Percentiles rank a stretch among this genome's conserved stretches.
Conservation (phyloP, 108 stramenopile species). For the Asterionellopsis glacialis region DNA sequence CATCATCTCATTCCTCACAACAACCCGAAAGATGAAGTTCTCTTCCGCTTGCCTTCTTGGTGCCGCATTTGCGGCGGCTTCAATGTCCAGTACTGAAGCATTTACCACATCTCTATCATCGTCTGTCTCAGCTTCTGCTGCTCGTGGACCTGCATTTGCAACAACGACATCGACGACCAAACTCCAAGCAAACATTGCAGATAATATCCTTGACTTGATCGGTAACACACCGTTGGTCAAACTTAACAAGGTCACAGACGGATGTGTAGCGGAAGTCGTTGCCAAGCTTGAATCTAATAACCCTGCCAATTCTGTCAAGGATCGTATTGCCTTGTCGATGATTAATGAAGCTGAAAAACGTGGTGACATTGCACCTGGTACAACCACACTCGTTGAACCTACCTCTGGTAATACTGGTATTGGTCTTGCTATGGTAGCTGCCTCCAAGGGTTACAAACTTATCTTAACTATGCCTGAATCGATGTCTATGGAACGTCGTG, state of each 20-base stretch:
- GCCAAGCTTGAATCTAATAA: constrained; percentile 82
- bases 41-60: too few species aligned
- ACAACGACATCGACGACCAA: neutral
- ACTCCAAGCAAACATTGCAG: constrained; percentile 63
- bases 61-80: too few species aligned
- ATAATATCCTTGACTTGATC: constrained; percentile 77
- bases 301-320: constrained; percentile 82
- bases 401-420: constrained; percentile 91
- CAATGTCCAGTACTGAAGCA: too few species aligned
- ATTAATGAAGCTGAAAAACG: constrained; percentile 81
- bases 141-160: neutral
- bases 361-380: constrained; percentile 75
- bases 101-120: too few species aligned
- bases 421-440: constrained; percentile 88
- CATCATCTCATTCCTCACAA: too few species aligned
- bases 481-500: constrained; percentile 88
- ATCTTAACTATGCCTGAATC: constrained; percentile 88
- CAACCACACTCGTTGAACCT: constrained; percentile 79
- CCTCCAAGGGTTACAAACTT: constrained; percentile 79
- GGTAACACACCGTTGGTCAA: constrained; percentile 83
- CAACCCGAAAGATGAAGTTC: too few species aligned
- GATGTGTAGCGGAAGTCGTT: constrained; percentile 75
- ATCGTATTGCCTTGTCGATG: constrained; percentile 82
- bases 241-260: constrained; percentile 48
- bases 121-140: too few species aligned